Evolutionary conservation across 352 stramenopile genomes (phyloP).

Genomic region (Stramenopiles sp.): DNA sequence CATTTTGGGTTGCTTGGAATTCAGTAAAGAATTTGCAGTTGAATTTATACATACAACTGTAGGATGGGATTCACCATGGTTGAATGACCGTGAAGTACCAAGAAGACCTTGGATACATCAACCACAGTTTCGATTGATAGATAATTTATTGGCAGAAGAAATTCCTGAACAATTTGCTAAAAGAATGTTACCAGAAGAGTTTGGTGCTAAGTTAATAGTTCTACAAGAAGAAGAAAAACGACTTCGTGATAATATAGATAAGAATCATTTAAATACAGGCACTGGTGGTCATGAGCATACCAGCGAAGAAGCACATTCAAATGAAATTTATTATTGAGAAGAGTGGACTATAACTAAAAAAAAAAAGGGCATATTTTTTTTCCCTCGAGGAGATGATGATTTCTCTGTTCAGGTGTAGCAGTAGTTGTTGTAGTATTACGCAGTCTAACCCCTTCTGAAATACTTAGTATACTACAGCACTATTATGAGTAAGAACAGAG

Average conservation of each 20-base stretch:
- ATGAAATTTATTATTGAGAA: neutral
- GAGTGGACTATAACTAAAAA: too few species aligned
- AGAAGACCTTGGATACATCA: neutral
- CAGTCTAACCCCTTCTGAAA: too few species aligned
- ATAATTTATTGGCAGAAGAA: neutral
- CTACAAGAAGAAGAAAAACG: neutral
- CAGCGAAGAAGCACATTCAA: neutral
- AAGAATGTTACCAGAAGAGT: neutral
- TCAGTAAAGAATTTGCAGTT: neutral
- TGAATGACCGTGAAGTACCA: neutral
- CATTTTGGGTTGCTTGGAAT: neutral
- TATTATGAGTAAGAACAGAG: too few species aligned
- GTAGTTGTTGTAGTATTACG: too few species aligned
- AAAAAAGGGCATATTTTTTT: too few species aligned
- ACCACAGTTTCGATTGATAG: neutral
- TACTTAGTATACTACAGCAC: too few species aligned
- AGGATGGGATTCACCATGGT: neutral
- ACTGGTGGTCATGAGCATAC: neutral
- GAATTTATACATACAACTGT: neutral
- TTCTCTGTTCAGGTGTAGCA: too few species aligned
- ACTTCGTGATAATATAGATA: neutral
- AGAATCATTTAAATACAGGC: neutral
- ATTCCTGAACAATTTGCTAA: neutral
- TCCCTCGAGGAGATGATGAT: too few species aligned
- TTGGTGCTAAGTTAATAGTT: neutral